phyloP scores from a whole-genome alignment of 2,329 filamentous ascomycete genomes.

The Penicillium brevicompactum region DNA sequence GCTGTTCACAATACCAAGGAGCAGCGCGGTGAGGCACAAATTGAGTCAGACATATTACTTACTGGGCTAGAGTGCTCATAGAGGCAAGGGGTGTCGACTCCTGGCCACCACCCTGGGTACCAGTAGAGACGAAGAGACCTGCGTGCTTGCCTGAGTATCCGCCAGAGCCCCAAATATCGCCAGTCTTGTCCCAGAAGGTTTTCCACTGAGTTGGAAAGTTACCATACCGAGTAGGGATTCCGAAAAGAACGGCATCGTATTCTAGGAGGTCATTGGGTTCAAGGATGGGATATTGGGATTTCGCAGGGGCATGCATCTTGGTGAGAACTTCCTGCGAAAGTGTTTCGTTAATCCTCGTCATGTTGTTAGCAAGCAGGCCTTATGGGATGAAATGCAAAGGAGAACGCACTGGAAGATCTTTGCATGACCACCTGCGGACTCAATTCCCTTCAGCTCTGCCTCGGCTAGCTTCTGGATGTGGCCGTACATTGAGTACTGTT shows the following conservation, averaged over 20 bases:
- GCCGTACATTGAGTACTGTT: background rate
- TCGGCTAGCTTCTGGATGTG: background rate
- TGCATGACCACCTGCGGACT: background rate
- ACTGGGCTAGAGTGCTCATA: constrained; percentile 81
- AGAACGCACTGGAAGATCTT: constrained; percentile 18
- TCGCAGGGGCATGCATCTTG: constrained; percentile 89
- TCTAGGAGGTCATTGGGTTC: constrained; percentile 63
- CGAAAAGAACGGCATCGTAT: constrained; percentile 90
- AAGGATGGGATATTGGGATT: constrained; percentile 68
- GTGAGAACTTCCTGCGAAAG: constrained; percentile 76
- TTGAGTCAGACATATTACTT: too few species aligned
- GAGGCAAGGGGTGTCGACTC: constrained; percentile 80
- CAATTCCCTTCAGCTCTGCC: background rate
- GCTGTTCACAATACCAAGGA: too few species aligned
- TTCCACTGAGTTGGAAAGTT: constrained; percentile 98
- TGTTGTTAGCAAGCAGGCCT: too few species aligned
- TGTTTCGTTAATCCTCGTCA: constrained; percentile 68
- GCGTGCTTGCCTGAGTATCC: constrained; percentile 85
- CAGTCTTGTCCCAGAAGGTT: constrained; percentile 80
- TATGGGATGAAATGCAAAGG: too few species aligned
- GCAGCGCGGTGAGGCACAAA: too few species aligned
- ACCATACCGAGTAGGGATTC: constrained; percentile 93
- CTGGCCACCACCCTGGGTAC: constrained; percentile 82
- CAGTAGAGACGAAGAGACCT: constrained; percentile 89
- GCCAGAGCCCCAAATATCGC: constrained; percentile 78